Conservation (phyloP, 345 rosid genomes). For the Camelina laxa region DNA sequence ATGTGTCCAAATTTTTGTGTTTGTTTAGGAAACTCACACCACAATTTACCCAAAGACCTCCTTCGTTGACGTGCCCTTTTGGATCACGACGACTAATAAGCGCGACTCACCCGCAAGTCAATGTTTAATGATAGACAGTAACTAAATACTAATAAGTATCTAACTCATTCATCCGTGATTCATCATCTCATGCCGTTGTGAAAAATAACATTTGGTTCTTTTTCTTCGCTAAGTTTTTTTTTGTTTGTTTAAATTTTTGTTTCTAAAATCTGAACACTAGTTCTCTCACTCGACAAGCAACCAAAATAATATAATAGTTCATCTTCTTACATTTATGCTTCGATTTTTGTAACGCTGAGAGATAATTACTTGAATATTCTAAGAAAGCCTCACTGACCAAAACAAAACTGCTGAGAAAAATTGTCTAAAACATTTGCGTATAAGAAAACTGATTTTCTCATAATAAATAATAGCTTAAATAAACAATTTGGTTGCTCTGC, state of each 20-base stretch:
- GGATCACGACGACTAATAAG: slow-evolving; percentile 20
- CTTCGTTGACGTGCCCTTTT: slow-evolving; percentile 23
- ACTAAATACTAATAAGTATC: background rate
- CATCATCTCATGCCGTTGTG: background rate
- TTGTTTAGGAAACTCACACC: slow-evolving; percentile 19
- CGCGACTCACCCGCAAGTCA: slow-evolving; percentile 29
- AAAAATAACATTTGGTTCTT: too few relatives aligned
- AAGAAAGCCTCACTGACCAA: background rate
- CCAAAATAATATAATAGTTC: too few relatives aligned
- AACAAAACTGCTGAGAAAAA: slow-evolving; percentile 22
- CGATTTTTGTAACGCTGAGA: too few relatives aligned
- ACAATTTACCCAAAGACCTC: slow-evolving; percentile 8
- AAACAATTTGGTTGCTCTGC: slow-evolving; percentile 31
- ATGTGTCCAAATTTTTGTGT: background rate
- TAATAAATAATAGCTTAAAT: slow-evolving; percentile 6
- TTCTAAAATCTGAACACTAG: too few relatives aligned
- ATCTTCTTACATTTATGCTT: too few relatives aligned
- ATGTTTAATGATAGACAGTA: background rate
- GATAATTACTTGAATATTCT: background rate
- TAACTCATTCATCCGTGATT: background rate
- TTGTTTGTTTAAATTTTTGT: too few relatives aligned
- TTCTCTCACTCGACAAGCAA: too few relatives aligned
- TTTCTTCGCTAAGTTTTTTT: too few relatives aligned
- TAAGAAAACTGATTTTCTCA: slow-evolving; percentile 22
- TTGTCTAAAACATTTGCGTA: slow-evolving; percentile 12